Conservation (phyloP, 345 rosid genomes). For the Luvunga scandens region DNA sequence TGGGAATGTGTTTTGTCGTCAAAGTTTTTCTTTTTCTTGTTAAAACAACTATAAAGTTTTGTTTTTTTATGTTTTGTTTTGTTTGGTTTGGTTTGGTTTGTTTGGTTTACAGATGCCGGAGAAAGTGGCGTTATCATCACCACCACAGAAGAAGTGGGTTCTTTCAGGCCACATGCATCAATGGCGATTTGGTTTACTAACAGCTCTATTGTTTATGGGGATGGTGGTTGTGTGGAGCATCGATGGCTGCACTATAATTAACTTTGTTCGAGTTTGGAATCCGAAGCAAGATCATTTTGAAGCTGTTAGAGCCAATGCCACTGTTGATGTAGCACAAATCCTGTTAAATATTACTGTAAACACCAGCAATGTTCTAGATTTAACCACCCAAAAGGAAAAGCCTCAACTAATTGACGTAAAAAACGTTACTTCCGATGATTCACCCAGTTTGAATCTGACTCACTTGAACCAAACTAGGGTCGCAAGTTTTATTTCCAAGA, state of each 20-base stretch:
- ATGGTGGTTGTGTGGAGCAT: slow-evolving; percentile 71
- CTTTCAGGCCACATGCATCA: slow-evolving; percentile 46
- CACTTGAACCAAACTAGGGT: not conserved
- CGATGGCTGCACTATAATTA: slow-evolving; percentile 56
- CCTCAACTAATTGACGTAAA: not conserved
- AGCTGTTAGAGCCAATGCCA: slow-evolving; percentile 8
- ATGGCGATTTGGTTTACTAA: slow-evolving; percentile 69
- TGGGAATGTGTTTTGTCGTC: slow-evolving; percentile 29
- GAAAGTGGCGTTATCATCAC: slow-evolving; percentile 39
- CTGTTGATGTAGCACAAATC: not conserved
- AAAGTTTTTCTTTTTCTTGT: slow-evolving; percentile 11
- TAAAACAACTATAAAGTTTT: not conserved
- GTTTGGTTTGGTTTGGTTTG: not conserved
- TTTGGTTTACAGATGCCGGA: slow-evolving; percentile 55
- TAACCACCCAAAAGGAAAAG: slow-evolving; percentile 14
- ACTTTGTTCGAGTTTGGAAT: slow-evolving; percentile 60
- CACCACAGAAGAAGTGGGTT: slow-evolving; percentile 26
- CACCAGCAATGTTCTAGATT: slow-evolving; percentile 5
- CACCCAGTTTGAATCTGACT: not conserved
- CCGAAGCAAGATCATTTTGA: slow-evolving; percentile 32
- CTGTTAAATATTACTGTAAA: slow-evolving; percentile 5
- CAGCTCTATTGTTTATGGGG: slow-evolving; percentile 54
- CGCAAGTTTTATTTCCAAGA: not conserved
- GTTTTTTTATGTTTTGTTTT: not conserved
- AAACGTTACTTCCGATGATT: not conserved